Evolutionary conservation across 2,329 filamentous ascomycete genomes (phyloP).

Genomic region (Ophiostoma perfectum): DNA sequence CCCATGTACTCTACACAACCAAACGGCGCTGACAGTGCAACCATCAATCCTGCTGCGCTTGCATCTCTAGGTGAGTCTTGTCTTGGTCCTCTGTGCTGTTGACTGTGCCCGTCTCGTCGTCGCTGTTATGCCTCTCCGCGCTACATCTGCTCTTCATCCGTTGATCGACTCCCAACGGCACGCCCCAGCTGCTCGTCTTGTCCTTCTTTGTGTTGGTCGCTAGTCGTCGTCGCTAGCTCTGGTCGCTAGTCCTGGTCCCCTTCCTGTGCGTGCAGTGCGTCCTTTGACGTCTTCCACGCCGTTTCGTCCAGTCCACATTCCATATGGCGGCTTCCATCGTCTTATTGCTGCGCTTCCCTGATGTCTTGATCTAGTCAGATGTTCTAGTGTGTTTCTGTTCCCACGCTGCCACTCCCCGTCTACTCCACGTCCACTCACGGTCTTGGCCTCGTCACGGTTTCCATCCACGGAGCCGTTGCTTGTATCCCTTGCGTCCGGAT

Average conservation of each 20-base stretch:
- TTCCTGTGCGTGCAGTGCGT: neutral
- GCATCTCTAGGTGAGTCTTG: conserved; percentile 61
- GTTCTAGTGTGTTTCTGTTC: conserved; percentile 12
- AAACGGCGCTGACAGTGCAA: conserved; percentile 76
- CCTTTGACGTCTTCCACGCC: neutral
- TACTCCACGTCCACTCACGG: neutral
- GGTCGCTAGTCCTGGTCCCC: no score
- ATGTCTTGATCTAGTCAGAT: neutral
- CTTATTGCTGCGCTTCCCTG: neutral
- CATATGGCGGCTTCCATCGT: neutral
- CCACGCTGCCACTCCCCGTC: neutral
- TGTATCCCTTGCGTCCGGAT: neutral
- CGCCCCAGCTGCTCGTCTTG: neutral
- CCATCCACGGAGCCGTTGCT: neutral
- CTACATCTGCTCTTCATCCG: neutral
- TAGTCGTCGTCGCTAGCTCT: neutral
- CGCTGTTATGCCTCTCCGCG: neutral
- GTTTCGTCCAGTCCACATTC: neutral
- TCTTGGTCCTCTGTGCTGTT: neutral
- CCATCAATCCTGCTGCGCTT: conserved; percentile 85
- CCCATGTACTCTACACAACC: conserved; percentile 56
- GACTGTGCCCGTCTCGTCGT: conserved; percentile 15
- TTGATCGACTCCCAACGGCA: neutral
- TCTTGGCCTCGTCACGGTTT: neutral
- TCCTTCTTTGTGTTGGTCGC: neutral